phyloP scores from a whole-genome alignment of 2,329 filamentous ascomycete genomes.

The Fusarium penzigii region DNA sequence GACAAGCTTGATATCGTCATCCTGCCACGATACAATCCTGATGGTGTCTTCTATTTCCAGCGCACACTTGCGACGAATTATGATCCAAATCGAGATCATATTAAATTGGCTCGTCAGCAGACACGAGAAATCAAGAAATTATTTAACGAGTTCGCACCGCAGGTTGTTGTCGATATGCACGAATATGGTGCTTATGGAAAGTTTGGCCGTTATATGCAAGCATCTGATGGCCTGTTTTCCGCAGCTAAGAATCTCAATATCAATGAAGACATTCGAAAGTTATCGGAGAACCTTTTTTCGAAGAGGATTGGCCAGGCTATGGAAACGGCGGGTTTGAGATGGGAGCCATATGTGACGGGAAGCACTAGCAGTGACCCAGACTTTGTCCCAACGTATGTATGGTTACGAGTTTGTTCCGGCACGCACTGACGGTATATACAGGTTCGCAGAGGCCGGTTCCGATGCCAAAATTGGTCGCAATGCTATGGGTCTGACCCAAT shows the following conservation, averaged over 20 bases:
- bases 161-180: conserved; percentile 36
- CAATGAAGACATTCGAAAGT: conserved; percentile 28
- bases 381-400: conserved; percentile 13
- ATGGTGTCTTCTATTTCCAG: conserved; percentile 38
- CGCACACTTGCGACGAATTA: conserved; percentile 30
- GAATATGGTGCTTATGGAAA: conserved; percentile 28
- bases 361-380: conserved; percentile 12
- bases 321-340: conserved; percentile 29
- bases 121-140: conserved; percentile 33
- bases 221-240: conserved; percentile 33
- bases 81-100: conserved; percentile 37
- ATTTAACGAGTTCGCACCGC: conserved; percentile 28
- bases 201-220: conserved; percentile 27
- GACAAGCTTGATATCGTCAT: conserved; percentile 32
- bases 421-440: background rate
- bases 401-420: rapidly evolving
- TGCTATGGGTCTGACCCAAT: conserved; percentile 30
- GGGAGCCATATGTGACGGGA: conserved; percentile 32
- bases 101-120: conserved; percentile 34
- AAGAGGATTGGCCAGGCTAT: conserved; percentile 30
- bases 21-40: conserved; percentile 35
- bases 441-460: conserved; percentile 30
- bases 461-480: conserved; percentile 35
- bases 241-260: conserved; percentile 38
- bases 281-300: conserved; percentile 32